phyloP scores from a whole-genome alignment of 495 filamentous ascomycete species.

The Penicillium paxilli region DNA sequence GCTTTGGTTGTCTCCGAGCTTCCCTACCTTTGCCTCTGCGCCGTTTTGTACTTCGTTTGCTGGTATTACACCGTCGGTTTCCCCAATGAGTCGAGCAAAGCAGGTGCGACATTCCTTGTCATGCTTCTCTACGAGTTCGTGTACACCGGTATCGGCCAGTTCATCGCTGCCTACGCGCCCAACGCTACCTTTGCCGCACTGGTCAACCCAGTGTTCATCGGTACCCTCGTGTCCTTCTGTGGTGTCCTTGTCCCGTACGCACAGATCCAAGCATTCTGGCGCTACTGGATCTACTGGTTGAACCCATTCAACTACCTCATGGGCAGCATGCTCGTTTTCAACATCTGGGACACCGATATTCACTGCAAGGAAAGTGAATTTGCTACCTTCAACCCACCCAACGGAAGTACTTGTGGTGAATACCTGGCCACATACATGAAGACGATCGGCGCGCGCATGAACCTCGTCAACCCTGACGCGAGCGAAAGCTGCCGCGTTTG shows the following conservation, averaged over 20 bases:
- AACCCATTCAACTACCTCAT: constrained; percentile 73
- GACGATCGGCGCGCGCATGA: constrained; percentile 46
- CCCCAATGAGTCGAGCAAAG: constrained; percentile 37
- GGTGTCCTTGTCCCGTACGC: constrained; percentile 42
- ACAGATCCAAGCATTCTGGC: constrained; percentile 58
- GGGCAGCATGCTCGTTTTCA: constrained; percentile 56
- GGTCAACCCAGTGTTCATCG: constrained; percentile 56
- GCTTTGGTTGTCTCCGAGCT: constrained; percentile 52
- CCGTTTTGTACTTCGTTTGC: constrained; percentile 49
- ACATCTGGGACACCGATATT: constrained; percentile 55
- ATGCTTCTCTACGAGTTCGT: constrained; percentile 55
- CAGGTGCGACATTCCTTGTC: constrained; percentile 57
- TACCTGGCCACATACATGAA: constrained; percentile 56
- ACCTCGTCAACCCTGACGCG: constrained; percentile 53
- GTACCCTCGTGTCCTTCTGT: constrained; percentile 58
- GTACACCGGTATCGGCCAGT: constrained; percentile 60
- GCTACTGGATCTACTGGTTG: constrained; percentile 76
- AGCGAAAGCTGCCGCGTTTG: constrained; percentile 62
- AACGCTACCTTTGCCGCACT: constrained; percentile 56
- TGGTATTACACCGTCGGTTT: constrained; percentile 51
- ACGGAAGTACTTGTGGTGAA: constrained; percentile 51
- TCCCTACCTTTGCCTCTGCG: constrained; percentile 52
- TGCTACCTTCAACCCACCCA: constrained; percentile 54
- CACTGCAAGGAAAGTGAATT: constrained; percentile 59
- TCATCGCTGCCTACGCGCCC: constrained; percentile 59